A percentile compares a stretch with the other conserved stretches of the same genome.
Conservation (phyloP, 2,329 filamentous ascomycete species). For the Pseudogymnoascus sp. region DNA sequence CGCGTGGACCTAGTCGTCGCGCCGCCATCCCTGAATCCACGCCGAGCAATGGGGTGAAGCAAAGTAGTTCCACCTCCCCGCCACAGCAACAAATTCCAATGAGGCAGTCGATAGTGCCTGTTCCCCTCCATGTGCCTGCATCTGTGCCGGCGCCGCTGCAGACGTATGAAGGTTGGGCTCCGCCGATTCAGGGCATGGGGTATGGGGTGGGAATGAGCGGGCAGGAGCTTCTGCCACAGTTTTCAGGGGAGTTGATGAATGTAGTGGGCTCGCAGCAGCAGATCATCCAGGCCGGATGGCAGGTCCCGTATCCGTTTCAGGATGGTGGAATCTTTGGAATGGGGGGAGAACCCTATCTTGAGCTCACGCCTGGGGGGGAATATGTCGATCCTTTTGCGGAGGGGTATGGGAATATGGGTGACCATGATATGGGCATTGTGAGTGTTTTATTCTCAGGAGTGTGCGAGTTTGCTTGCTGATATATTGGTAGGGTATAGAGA, state of each 20-base stretch:
- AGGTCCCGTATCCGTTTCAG: conserved; percentile 9
- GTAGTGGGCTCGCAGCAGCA: background rate
- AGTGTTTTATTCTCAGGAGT: background rate
- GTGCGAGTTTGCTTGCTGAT: background rate
- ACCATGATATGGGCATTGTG: conserved; percentile 9
- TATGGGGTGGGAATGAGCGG: background rate
- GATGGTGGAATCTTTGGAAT: conserved; percentile 11
- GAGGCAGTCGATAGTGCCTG: background rate
- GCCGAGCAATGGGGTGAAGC: background rate
- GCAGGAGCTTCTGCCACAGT: background rate
- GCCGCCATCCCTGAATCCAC: background rate
- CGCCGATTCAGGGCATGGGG: background rate
- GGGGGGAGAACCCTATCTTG: background rate
- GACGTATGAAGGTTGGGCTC: background rate
- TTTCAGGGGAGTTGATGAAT: background rate
- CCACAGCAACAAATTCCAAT: background rate
- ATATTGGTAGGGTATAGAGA: conserved; percentile 6
- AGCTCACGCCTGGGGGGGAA: background rate
- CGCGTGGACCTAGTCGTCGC: background rate
- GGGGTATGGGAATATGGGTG: background rate
- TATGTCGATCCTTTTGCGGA: conserved; percentile 9
- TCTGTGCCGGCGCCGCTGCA: background rate
- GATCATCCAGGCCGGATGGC: background rate
- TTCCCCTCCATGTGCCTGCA: background rate
- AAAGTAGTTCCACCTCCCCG: background rate